Evolutionary conservation across 768 basidiomycete genomes (phyloP).

Genomic region (Rhodocollybia butyracea): DNA sequence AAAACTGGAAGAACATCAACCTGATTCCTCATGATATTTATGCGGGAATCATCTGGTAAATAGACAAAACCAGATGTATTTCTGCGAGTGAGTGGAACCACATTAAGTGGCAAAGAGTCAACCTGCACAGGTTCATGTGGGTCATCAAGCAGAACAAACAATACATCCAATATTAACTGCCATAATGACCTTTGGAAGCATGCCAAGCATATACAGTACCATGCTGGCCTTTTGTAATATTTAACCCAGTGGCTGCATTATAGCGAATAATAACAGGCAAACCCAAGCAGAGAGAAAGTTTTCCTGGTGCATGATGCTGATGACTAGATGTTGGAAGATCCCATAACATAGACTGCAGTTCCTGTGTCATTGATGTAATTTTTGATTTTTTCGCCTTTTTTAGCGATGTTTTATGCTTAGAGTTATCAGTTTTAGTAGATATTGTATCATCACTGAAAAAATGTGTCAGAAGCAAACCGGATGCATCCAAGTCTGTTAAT

Average conservation of each 20-base stretch:
- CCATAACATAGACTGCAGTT: conserved; percentile 16
- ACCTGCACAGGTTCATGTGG: conserved; percentile 22
- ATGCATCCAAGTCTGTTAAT: conserved; percentile 24
- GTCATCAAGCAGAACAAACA: conserved; percentile 26
- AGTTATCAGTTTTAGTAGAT: neutral
- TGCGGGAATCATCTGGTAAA: conserved; percentile 16
- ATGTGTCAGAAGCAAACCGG: conserved; percentile 28
- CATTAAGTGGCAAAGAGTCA: conserved; percentile 25
- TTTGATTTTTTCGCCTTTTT: neutral
- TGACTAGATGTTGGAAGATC: conserved; percentile 7
- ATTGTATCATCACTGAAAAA: conserved; percentile 27
- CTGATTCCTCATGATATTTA: conserved; percentile 16
- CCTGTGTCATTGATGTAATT: neutral
- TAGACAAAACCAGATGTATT: conserved; percentile 9
- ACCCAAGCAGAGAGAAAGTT: conserved; percentile 26
- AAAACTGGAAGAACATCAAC: conserved; percentile 4
- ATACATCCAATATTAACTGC: conserved; percentile 22
- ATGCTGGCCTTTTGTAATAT: conserved; percentile 34
- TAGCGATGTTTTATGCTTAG: neutral
- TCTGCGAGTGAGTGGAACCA: conserved; percentile 22
- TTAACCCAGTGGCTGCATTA: conserved; percentile 30
- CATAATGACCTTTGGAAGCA: conserved; percentile 9
- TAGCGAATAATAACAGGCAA: conserved; percentile 30
- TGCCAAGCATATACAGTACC: conserved; percentile 28
- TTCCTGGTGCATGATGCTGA: conserved; percentile 21